These are phyloP conservation scores for Oryza punctata DNA, from an alignment of 176 grass and related monocot species.

Conservation along the genomic window DNA sequence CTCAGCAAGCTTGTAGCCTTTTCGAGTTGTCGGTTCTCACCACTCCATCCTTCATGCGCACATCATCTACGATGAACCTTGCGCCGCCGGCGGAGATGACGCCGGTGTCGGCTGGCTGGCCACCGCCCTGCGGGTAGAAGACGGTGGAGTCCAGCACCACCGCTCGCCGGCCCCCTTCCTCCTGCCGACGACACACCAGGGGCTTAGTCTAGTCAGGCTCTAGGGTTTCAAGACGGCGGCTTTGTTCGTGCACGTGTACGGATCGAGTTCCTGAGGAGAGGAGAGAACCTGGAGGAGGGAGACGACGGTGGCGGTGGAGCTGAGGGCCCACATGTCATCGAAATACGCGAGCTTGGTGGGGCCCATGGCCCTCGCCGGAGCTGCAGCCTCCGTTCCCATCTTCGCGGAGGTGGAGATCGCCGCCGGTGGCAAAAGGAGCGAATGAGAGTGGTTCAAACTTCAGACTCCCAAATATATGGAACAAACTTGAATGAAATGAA, in stretches of 20 bases:
- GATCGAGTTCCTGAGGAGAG: background rate
- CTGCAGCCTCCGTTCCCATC: slow-evolving; percentile 37
- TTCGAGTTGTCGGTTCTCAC: slow-evolving; percentile 32
- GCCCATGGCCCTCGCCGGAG: background rate
- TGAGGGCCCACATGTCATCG: slow-evolving; percentile 74
- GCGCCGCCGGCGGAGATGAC: slow-evolving; percentile 41
- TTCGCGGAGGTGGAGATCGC: slow-evolving; percentile 14
- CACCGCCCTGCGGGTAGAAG: slow-evolving; percentile 93
- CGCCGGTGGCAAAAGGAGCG: background rate
- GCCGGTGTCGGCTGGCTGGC: slow-evolving; percentile 78
- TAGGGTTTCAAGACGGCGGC: slow-evolving; percentile 12
- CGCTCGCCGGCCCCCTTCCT: slow-evolving; percentile 57
- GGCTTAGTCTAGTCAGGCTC: background rate
- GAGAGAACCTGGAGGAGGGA: slow-evolving; percentile 31
- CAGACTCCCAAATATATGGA: background rate
- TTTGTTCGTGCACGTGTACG: background rate
- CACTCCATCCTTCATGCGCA: slow-evolving; percentile 69
- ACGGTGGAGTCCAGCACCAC: slow-evolving; percentile 71
- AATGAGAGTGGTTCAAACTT: background rate
- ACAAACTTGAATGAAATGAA: background rate
- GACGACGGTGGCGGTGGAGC: slow-evolving; percentile 57
- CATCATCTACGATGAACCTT: slow-evolving; percentile 84
- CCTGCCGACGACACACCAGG: slow-evolving; percentile 23
- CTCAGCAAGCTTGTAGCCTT: background rate
- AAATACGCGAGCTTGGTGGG: slow-evolving; percentile 73